These are phyloP conservation scores for Cladorrhinum samala DNA, from an alignment of 495 filamentous ascomycete species.

Conservation along the genomic window DNA sequence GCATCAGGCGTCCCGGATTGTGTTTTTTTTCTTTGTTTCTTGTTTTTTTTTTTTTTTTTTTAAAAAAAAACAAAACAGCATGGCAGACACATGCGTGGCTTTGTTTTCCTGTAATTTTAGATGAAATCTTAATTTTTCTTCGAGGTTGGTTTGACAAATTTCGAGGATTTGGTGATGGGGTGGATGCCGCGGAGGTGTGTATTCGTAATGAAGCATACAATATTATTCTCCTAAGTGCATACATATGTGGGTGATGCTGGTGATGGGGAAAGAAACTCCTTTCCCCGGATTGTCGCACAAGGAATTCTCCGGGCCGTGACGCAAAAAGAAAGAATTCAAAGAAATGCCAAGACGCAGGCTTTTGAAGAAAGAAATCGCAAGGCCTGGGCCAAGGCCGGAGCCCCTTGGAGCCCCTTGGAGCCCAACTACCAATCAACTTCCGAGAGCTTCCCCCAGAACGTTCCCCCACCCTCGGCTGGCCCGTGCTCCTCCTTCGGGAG, in stretches of 20 bases:
- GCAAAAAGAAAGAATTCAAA: neutral
- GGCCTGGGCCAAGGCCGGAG: neutral
- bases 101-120: no score
- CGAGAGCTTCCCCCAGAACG: neutral
- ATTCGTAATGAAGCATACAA: no score
- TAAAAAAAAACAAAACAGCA: neutral
- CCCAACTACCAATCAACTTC: neutral
- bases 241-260: no score
- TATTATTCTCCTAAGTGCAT: no score
- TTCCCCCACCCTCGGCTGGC: neutral
- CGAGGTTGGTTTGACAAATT: neutral
- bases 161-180: no score
- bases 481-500: neutral
- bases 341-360: neutral
- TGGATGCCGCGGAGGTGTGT: neutral
- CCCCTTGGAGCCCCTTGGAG: neutral
- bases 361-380: no score
- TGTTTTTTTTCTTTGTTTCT: neutral
- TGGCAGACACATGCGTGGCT: no score
- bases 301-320: conserved; percentile 1
- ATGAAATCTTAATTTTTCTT: neutral
- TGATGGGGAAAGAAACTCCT: no score
- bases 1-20: neutral
- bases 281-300: neutral
- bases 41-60: conserved; percentile 1